Conservation (phyloP, 2,329 filamentous ascomycete genomes). For the Plectosphaerella plurivora region DNA sequence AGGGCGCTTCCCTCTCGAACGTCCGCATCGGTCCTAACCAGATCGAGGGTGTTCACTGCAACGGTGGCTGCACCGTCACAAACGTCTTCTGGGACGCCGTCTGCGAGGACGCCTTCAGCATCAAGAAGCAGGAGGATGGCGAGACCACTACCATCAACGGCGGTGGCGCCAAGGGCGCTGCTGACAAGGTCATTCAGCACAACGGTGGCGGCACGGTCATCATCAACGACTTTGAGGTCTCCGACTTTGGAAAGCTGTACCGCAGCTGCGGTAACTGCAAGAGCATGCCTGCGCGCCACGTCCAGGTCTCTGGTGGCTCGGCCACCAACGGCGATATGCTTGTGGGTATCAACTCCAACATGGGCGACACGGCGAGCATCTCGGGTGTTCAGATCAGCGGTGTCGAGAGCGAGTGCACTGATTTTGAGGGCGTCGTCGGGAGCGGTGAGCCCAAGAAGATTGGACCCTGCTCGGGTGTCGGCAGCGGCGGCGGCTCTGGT, state of each 20-base stretch:
- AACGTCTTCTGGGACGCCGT: constrained; percentile 34
- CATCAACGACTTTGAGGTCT: constrained; percentile 11
- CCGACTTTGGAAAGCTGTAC: constrained; percentile 14
- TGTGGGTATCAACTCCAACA: constrained; percentile 14
- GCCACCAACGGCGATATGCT: constrained; percentile 13
- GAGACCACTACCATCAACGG: neutral
- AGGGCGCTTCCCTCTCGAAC: constrained; percentile 45
- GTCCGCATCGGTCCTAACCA: constrained; percentile 49
- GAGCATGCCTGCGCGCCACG: constrained; percentile 10
- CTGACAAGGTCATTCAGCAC: constrained; percentile 13
- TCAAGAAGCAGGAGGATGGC: constrained; percentile 19
- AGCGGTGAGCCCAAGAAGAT: neutral
- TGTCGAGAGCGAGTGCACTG: neutral
- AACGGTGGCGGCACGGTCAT: constrained; percentile 13
- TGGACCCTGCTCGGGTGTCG: neutral
- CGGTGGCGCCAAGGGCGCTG: constrained; percentile 10
- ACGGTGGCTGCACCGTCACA: constrained; percentile 35
- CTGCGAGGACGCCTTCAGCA: constrained; percentile 23
- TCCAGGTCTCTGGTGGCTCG: constrained; percentile 11
- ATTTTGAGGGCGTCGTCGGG: neutral
- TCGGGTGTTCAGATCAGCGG: neutral
- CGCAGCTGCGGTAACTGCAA: constrained; percentile 14
- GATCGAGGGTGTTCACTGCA: constrained; percentile 46
- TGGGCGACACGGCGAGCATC: constrained; percentile 2
- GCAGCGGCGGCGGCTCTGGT: neutral